Evolutionary conservation across 768 basidiomycete species (phyloP), one percentile per base, ranked within the genome.

Genomic region (Kockovaella imperatae): DNA sequence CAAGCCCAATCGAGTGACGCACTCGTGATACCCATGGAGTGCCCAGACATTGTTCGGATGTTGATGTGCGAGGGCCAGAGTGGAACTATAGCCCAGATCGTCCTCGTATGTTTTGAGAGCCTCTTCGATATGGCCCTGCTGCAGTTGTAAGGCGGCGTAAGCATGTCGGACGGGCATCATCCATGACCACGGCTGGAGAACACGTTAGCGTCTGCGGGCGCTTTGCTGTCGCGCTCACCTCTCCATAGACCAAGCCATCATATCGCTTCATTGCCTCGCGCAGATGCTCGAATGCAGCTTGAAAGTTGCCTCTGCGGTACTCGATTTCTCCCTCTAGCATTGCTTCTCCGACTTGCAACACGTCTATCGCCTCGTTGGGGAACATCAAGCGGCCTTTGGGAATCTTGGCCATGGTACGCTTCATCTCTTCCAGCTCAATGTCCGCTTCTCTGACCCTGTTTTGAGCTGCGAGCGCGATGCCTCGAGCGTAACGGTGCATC

Each of bases 41-140:
- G 58, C 56, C 66, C 66, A 68, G 29, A 68, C 60, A 29, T 64
- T 68, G 35, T 60, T 60, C 1, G 62, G 66, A 42, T 68, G 66
- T 43, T 57, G 56, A 46, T 47, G 40, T 4, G 62, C 54, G 21
- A 62, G 26, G 7, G 62, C 42, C 15, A 68, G 32, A 4, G 42
- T 46, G 3, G 47, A 40, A 40, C 53, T 55, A 46, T 52, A 53
- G 2, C 66, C 66, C 11, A 68, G 42, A 47, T 68, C 66, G 17
- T 40, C 60, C 14, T 48, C 55, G 43, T 64, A 68, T 1, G 42
- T 48, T 5, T 26, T 28, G n/a, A 54, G 32, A 3, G 66, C 66
- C 31, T 53, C 53, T 30, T 57, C 50, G 18, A 60, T 38, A 5
- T 47, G n/a, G 3, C 50, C 60, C 45, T 59, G 62, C 44, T 68